Base-by-base conservation (phyloP, 164 flowering plant genomes). In the Macadamia integrifolia region DNA sequence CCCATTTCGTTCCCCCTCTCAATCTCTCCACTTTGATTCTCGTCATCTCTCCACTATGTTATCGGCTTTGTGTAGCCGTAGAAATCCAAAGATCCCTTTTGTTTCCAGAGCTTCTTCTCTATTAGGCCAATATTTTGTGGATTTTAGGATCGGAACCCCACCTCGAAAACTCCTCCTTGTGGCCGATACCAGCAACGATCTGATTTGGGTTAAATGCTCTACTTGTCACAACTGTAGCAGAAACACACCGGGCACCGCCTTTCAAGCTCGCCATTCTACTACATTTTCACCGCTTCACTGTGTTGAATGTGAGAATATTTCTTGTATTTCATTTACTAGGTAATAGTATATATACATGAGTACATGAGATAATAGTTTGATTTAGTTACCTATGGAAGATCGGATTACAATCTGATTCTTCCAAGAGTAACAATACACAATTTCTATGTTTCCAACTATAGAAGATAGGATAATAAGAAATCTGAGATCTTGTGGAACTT, bases 141-240 rank as follows among this genome's bases (percentile, higher is more conserved):
- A 78, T 30, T 77, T 91, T 63, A 70, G 62, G 6, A 49, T 91
- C 58, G 97, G 97, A 15, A 72, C 92, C 28, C 97, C 97, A 1
- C 89, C 93, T 0, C 91, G 84, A 57, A 68, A 56, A 15, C 80
- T 91, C 76, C 83, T 79, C 64, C 85, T 91, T 28, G 82, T 89
- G 17, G 90, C 88, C 40, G 94, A 88, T 66, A 88, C 92, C 62
- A 94, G 97, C 56, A 81, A 86, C 74, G 97, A 91, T 62, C 88
- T 91, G 44, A 76, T 85, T 65, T 91, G 97, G 97, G 81, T 83
- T 48, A 64, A 71, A n/a, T 89, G 95, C 81, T 84, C 95, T 67
- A 84, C 95, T 60, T 87, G 90, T 76, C 71, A 70, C 3, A 74
- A 82, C 78, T 83, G 87, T 83, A 65, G 81, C 58, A 17, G 48